A percentile compares a stretch with the other conserved stretches of the same genome.
Evolutionary conservation across 805 yeast genomes (phyloP).

Genomic region (Deakozyma indianensis): DNA sequence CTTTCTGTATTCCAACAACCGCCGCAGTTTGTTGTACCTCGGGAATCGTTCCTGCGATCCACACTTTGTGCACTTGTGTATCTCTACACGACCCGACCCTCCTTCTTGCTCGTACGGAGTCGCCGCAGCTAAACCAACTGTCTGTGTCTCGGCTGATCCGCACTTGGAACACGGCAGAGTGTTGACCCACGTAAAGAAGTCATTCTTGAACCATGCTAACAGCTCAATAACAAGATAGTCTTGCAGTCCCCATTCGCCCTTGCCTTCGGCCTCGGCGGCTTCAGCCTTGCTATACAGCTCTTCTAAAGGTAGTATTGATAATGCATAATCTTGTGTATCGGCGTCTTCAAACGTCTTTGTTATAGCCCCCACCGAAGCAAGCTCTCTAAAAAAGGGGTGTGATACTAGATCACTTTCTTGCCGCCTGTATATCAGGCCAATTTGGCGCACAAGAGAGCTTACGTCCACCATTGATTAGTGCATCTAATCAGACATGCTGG

Average conservation of each 20-base stretch:
- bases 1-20: conserved; percentile 40
- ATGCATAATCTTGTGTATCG: conserved; percentile 36
- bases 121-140: conserved; percentile 29
- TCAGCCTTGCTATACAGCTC: conserved; percentile 50
- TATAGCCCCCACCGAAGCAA: conserved; percentile 6
- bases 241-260: conserved; percentile 27
- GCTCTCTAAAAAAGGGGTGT: background rate
- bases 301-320: conserved; percentile 50
- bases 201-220: conserved; percentile 56
- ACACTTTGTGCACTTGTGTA: conserved; percentile 48
- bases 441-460: background rate
- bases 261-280: conserved; percentile 16
- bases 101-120: conserved; percentile 27
- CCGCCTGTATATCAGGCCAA: background rate
- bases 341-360: conserved; percentile 29
- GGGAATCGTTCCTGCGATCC: conserved; percentile 42
- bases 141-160: conserved; percentile 27
- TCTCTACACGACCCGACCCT: conserved; percentile 49
- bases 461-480: background rate
- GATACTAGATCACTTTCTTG: background rate
- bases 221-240: conserved; percentile 47
- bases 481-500: too few relatives aligned
- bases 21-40: conserved; percentile 55
- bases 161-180: conserved; percentile 48
- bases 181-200: conserved; percentile 76